These are phyloP conservation scores for Colletotrichum sp. DNA, from an alignment of 2,329 filamentous ascomycete species.

Conservation along the genomic window DNA sequence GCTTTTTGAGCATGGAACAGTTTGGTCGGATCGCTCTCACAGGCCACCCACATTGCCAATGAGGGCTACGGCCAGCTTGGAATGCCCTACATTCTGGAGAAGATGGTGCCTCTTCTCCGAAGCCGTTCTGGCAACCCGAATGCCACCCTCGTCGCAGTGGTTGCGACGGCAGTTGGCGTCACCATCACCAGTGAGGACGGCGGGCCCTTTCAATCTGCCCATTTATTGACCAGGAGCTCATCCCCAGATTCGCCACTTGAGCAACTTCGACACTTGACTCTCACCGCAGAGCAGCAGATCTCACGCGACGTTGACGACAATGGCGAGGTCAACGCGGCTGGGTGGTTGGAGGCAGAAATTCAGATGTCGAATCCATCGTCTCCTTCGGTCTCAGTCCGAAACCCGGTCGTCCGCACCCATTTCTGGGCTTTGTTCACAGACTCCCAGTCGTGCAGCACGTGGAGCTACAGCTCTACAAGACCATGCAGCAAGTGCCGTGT, in stretches of 20 bases:
- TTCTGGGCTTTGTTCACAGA: neutral
- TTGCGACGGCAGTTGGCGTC: neutral
- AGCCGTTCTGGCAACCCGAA: neutral
- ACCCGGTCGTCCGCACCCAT: neutral
- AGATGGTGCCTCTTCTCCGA: neutral
- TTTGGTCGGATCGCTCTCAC: neutral
- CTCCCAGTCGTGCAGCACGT: neutral
- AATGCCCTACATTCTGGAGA: neutral
- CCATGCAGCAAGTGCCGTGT: neutral
- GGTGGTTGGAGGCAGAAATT: neutral
- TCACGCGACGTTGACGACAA: neutral
- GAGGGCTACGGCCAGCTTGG: neutral
- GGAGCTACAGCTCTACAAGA: neutral
- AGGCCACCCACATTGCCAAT: rapidly evolving
- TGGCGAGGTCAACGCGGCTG: neutral
- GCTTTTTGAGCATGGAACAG: neutral
- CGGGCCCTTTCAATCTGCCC: neutral
- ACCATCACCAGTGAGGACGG: neutral
- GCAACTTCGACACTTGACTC: neutral
- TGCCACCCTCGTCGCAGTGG: neutral
- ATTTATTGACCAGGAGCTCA: neutral
- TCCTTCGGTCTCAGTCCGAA: neutral
- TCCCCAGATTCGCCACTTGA: neutral
- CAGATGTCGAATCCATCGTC: neutral
- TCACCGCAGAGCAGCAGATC: neutral